Evolutionary conservation across 768 basidiomycete genomes (phyloP).

Genomic region (Tricholomella constricta): DNA sequence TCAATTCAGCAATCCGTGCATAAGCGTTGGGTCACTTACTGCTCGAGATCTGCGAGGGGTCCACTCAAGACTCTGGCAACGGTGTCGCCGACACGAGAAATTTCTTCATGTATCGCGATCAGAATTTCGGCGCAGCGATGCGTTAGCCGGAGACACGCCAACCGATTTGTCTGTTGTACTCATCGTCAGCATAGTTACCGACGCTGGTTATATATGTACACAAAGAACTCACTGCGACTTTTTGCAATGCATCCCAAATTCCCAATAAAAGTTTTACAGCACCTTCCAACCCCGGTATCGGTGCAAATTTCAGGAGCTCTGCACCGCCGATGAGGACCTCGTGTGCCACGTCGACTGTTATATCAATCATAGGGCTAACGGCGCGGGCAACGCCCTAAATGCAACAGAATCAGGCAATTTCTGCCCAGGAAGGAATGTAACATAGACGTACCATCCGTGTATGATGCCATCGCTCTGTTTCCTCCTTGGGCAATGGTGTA

Average conservation of each 20-base stretch:
- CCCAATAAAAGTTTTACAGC: conserved; percentile 51
- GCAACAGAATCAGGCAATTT: not conserved
- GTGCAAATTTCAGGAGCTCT: conserved; percentile 44
- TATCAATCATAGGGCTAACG: conserved; percentile 35
- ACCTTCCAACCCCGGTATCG: conserved; percentile 52
- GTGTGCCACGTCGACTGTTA: conserved; percentile 35
- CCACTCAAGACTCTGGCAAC: conserved; percentile 47
- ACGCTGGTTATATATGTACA: too few species aligned
- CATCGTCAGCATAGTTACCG: not conserved
- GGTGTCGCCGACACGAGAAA: conserved; percentile 52
- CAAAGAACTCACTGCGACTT: conserved; percentile 56
- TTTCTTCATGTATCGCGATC: conserved; percentile 58
- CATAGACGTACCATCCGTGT: not conserved
- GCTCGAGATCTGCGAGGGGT: conserved; percentile 52
- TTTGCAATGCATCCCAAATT: conserved; percentile 64
- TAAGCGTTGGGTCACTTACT: conserved; percentile 33
- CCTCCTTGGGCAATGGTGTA: not conserved
- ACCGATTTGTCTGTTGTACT: conserved; percentile 56
- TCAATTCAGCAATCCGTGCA: not conserved
- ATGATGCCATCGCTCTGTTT: conserved; percentile 2
- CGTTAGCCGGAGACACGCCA: conserved; percentile 67
- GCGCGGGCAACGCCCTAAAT: conserved; percentile 33
- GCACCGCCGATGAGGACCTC: conserved; percentile 36
- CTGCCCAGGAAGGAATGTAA: not conserved
- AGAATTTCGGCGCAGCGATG: too few species aligned